Base-by-base conservation (phyloP, 345 rosid genomes). In the Viola odorata region DNA sequence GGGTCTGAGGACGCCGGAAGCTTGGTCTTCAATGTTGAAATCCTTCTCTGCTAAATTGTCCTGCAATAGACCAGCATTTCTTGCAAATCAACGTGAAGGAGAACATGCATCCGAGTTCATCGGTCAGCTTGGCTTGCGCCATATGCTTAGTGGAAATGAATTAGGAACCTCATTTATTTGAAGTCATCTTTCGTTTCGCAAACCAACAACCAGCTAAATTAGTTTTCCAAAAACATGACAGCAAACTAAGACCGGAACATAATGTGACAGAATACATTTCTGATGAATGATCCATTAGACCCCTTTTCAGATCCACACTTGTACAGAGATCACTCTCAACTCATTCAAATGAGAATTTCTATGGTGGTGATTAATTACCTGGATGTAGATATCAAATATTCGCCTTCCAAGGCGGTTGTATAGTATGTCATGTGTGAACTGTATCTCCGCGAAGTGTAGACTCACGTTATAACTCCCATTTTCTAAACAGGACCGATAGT, bases 361-460 rank as follows among this genome's bases (percentile, higher is more conserved):
- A 52, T 8, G 39, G 73, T 55, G 12, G 2, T 14, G 15, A 37
- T 12, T 38, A 36, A 10, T 57, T 60, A 70, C 79, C 79, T 75
- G 80, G 45, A 75, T 49, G 51, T 75, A 64, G 42, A 75, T 11
- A 44, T 75, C 53, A 23, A 75, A 75, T 4, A 60, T 11, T 37
- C 80, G 68, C 53, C 69, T 64, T 8, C 73, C 76, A 6, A 75
- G 76, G 49, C 64, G 63, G 23, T 4, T 52, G 17, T 59, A 57
- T 14, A 11, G 61, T 50, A 41, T 23, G 53, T 68, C 66, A 17
- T 53, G n/a, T 8, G 64, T 63, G 64, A 75, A 75, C 45, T 5
- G 36, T 32, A 71, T 67, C 70, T 75, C 76, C 4, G 73, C 76
- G 38, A 75, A 75, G 53, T 75, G 70, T 11, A 75, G 67, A 13